A percentile compares a stretch with the other conserved stretches of the same genome.
phyloP scores from a whole-genome alignment of 768 basidiomycete species.

The Cystobasidium tubakii region DNA sequence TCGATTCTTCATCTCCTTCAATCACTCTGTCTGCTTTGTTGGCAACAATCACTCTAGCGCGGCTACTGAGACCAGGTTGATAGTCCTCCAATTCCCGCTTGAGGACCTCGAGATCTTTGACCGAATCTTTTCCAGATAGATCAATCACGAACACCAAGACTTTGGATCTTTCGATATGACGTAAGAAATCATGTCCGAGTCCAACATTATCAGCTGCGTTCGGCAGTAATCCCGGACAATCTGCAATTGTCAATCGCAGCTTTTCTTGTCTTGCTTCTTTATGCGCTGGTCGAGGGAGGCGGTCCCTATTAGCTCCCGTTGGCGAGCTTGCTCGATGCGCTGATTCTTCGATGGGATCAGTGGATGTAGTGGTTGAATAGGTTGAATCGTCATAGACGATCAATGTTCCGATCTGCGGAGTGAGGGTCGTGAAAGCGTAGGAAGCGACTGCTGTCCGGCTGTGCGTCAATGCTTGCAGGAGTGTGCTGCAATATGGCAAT shows the following conservation, averaged over 20 bases:
- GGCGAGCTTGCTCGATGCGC: slow-evolving; percentile 28
- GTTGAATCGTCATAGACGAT: slow-evolving; percentile 58
- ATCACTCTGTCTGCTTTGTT: slow-evolving; percentile 87
- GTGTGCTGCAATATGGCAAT: slow-evolving; percentile 73
- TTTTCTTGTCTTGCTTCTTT: slow-evolving; percentile 55
- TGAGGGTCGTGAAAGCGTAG: slow-evolving; percentile 92
- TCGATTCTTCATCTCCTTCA: slow-evolving; percentile 50
- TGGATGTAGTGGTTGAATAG: slow-evolving; percentile 48
- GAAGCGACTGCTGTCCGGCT: slow-evolving; percentile 78
- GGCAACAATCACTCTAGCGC: slow-evolving; percentile 74
- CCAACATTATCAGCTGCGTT: slow-evolving; percentile 82
- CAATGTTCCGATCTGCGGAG: slow-evolving; percentile 86
- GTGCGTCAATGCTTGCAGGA: slow-evolving; percentile 80
- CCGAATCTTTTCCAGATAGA: slow-evolving; percentile 65
- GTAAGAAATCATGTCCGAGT: slow-evolving; percentile 85
- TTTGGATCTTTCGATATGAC: slow-evolving; percentile 83
- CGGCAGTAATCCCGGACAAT: slow-evolving; percentile 88
- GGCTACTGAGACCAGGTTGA: slow-evolving; percentile 67
- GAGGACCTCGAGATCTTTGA: slow-evolving; percentile 68
- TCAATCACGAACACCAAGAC: slow-evolving; percentile 91
- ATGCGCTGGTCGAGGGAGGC: neutral
- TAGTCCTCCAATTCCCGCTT: slow-evolving; percentile 67
- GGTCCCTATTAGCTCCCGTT: slow-evolving; percentile 8
- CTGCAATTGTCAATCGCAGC: slow-evolving; percentile 89
- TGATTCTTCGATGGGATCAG: slow-evolving; percentile 45